Percentiles rank a stretch among this genome's conserved stretches.
phyloP scores from a whole-genome alignment of 2,329 filamentous ascomycete species.

The Aspergillus chevalieri region DNA sequence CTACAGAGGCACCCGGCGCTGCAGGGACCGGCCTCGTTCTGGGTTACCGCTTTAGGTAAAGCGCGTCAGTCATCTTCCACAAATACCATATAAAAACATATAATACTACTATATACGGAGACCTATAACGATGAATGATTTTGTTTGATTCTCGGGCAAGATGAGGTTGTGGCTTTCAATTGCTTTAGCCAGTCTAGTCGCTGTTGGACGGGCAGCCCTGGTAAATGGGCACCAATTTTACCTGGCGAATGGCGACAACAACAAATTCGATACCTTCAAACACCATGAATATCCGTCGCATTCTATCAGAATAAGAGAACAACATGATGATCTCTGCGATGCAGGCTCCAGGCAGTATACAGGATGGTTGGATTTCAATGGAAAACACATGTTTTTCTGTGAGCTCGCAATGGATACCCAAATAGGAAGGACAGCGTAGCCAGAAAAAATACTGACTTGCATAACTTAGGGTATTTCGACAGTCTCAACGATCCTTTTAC shows the following conservation, averaged over 20 bases:
- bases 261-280: constrained; percentile 4
- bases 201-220: neutral
- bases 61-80: neutral
- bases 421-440: neutral
- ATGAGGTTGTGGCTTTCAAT: neutral
- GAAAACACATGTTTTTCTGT: constrained; percentile 15
- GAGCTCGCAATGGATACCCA: neutral
- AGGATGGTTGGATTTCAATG: constrained; percentile 20
- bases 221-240: neutral
- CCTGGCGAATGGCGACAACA: neutral
- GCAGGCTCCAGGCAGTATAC: constrained; percentile 23
- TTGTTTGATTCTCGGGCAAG: neutral
- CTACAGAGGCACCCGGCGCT: no score
- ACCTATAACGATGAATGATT: neutral
- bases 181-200: neutral
- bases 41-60: neutral
- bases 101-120: neutral
- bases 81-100: neutral
- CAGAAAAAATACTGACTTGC: neutral
- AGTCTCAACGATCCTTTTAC: constrained; percentile 15
- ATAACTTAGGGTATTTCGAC: constrained; percentile 13
- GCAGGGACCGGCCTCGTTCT: neutral
- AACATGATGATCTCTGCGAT: constrained; percentile 19
- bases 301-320: constrained; percentile 19
- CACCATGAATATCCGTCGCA: constrained; percentile 12